A percentile compares a stretch with the other conserved stretches of the same genome.
These are phyloP conservation scores for Camillea tinctor DNA, from an alignment of 2,329 filamentous ascomycete genomes.

Conservation along the genomic window DNA sequence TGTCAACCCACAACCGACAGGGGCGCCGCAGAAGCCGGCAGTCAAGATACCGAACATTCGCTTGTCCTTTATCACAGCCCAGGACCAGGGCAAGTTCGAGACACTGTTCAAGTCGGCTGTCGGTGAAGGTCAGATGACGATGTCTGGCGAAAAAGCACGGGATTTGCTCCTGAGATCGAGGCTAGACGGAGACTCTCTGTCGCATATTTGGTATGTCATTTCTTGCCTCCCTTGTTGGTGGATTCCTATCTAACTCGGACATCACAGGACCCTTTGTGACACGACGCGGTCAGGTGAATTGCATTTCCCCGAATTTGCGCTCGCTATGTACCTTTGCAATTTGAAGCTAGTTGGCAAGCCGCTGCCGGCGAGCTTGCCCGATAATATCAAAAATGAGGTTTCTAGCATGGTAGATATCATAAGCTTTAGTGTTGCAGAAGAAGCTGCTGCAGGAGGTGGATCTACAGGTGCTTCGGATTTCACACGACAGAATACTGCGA, in stretches of 20 bases:
- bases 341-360: conserved; percentile 84
- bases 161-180: conserved; percentile 87
- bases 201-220: conserved; percentile 77
- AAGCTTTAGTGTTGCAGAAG: conserved; percentile 86
- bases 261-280: conserved; percentile 78
- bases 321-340: conserved; percentile 99
- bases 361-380: conserved; percentile 72
- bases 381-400: conserved; percentile 90
- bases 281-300: conserved; percentile 95
- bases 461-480: conserved; percentile 69
- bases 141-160: conserved; percentile 89
- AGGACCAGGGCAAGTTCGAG: conserved; percentile 96
- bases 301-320: conserved; percentile 94
- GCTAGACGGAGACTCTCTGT: conserved; percentile 80
- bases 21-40: conserved; percentile 49
- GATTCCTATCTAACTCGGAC: conserved; percentile 17
- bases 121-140: conserved; percentile 76
- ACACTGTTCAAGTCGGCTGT: conserved; percentile 95
- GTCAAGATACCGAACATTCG: conserved; percentile 91
- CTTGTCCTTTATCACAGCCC: conserved; percentile 91
- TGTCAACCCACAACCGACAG: conserved; percentile 42
- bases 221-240: not conserved
- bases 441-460: conserved; percentile 52
- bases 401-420: conserved; percentile 99
- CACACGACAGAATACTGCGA: conserved; percentile 50